phyloP scores from a whole-genome alignment of 768 basidiomycete species.

The Mycena chlorophos region DNA sequence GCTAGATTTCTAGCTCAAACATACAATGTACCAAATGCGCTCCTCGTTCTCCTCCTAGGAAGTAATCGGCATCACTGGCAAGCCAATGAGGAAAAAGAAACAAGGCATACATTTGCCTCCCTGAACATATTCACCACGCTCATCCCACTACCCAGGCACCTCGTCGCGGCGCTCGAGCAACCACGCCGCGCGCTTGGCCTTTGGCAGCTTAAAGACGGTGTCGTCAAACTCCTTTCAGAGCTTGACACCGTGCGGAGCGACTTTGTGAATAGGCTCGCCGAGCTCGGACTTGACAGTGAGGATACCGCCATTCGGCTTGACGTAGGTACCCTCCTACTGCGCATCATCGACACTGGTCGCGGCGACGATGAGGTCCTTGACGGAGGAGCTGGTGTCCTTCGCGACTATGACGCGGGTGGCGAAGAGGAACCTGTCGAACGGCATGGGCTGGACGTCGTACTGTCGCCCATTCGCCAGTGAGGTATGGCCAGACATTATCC shows the following conservation, averaged over 20 bases:
- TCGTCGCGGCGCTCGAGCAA: slow-evolving; percentile 83
- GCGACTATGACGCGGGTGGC: slow-evolving; percentile 98
- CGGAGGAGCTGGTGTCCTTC: slow-evolving; percentile 90
- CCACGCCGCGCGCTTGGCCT: slow-evolving; percentile 94
- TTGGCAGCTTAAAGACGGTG: slow-evolving; percentile 90
- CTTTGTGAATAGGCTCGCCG: slow-evolving; percentile 98
- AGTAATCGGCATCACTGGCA: too few species aligned
- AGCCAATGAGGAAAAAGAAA: too few species aligned
- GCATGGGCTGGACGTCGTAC: slow-evolving; percentile 92
- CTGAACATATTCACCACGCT: too few species aligned
- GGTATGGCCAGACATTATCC: slow-evolving; percentile 97
- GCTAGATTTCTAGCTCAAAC: too few species aligned
- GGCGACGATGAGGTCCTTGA: slow-evolving; percentile 95
- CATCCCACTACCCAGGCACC: slow-evolving; percentile 88
- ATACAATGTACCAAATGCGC: too few species aligned
- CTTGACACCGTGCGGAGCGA: slow-evolving; percentile 94
- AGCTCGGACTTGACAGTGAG: slow-evolving; percentile 97
- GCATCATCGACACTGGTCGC: slow-evolving; percentile 89
- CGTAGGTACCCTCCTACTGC: slow-evolving; percentile 93
- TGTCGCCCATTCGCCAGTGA: slow-evolving; percentile 94
- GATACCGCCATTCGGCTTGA: slow-evolving; percentile 92
- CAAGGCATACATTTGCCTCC: too few species aligned
- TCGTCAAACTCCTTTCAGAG: slow-evolving; percentile 99
- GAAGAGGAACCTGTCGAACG: slow-evolving; percentile 96
- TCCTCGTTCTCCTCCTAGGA: too few species aligned